phyloP scores from a whole-genome alignment of 106 monocot species.

The Vanilla planifolia region DNA sequence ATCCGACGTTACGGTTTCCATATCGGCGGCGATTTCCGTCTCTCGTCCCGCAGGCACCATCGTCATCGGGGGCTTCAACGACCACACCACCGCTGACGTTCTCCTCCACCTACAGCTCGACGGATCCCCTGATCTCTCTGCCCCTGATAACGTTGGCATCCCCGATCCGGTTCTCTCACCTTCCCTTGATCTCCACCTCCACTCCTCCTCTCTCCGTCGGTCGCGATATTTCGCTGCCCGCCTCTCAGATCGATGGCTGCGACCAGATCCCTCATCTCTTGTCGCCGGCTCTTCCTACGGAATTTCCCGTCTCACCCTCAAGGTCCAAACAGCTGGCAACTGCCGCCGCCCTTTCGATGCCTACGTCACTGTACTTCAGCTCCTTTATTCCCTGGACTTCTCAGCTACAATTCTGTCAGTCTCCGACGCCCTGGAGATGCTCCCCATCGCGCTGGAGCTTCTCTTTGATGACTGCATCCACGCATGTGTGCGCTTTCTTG shows the following conservation, averaged over 20 bases:
- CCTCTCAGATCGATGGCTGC: constrained; percentile 78
- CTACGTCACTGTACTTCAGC: constrained; percentile 61
- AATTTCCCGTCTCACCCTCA: constrained; percentile 11
- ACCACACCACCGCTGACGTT: constrained; percentile 47
- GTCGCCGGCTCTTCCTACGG: background rate
- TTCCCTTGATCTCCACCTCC: constrained; percentile 65
- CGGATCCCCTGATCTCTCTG: constrained; percentile 7
- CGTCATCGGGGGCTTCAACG: constrained; percentile 43
- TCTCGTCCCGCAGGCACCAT: constrained; percentile 1
- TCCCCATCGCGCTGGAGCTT: constrained; percentile 71
- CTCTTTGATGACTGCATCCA: constrained; percentile 73
- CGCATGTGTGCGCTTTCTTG: constrained; percentile 68
- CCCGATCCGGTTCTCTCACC: background rate
- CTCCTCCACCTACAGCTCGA: constrained; percentile 49
- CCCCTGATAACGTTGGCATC: background rate
- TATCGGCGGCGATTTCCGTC: constrained; percentile 7
- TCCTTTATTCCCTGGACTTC: constrained; percentile 80
- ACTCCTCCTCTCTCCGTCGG: constrained; percentile 60
- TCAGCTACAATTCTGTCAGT: constrained; percentile 31
- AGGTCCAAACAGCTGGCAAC: constrained; percentile 8
- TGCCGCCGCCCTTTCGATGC: constrained; percentile 42
- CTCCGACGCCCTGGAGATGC: constrained; percentile 63
- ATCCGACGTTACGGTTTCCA: constrained; percentile 1
- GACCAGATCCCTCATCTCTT: background rate
- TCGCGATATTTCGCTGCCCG: constrained; percentile 76